Base-by-base conservation (phyloP, 2,329 filamentous ascomycete species). In the Ophiostoma sp. region DNA sequence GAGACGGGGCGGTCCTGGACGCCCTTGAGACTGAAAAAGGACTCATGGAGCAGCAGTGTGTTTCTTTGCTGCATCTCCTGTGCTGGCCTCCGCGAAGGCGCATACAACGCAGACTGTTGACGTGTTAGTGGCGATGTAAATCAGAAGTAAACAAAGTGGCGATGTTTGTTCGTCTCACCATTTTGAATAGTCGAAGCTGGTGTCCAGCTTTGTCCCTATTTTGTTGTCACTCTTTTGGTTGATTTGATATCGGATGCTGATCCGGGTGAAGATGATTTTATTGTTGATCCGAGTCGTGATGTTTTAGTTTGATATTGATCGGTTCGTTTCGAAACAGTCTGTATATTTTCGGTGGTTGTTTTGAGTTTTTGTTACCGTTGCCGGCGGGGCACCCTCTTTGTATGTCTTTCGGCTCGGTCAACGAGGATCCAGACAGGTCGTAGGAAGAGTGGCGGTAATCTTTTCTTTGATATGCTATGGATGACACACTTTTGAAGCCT, bases 1-100 rank as follows among this genome's bases (percentile, higher is more conserved):
- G 93, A 95, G 50, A 88, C 81, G 52, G 92, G 92, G 74, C 91
- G 83, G 71, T 85, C 82, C 28, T 82, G 85, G 75, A 87, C 85
- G 72, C 81, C 80, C 78, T 87, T 88, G 75, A 87, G 81, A 77
- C 86, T 85, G 81, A 92, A 92, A 80, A 92, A 89, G 22, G 89
- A 82, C 81, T 90, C 87, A 76, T 86, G 85, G 33, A 84, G 79
- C 66, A 82, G 80, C 31, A 69, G 19, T 3, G 74, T 19, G 72
- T 82, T 78, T 79, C 86, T 88, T 77, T 88, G 84, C 76, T 82
- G 82, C 87, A 88, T 88, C 79, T 88, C 85, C 74, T 83, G 78
- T 82, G 82, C 73, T 78, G 82, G 79, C 78, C 82, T 79, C 77
- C 81, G 75, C 11, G 61, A 66, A 9, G 72, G 15, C 70, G 69